Evolutionary conservation across 1,284 basidiomycete genomes (phyloP).

Genomic region (Naganishia sp.): DNA sequence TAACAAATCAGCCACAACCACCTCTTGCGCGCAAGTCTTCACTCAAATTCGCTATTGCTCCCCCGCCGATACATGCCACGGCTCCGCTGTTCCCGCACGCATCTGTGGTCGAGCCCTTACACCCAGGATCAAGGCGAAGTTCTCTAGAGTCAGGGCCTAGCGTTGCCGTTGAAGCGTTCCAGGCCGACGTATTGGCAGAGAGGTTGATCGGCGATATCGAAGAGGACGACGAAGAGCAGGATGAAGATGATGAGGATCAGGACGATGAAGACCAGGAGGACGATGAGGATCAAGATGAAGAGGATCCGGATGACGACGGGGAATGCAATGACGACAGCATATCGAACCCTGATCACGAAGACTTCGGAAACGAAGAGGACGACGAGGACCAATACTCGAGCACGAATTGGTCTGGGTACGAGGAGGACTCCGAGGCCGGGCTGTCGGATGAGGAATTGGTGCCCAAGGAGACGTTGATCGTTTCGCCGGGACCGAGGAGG

Average conservation of each 20-base stretch:
- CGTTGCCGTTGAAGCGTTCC: background rate
- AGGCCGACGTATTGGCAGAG: slow-evolving; percentile 9
- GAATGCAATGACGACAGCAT: slow-evolving; percentile 8
- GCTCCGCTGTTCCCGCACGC: background rate
- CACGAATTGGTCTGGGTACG: slow-evolving; percentile 26
- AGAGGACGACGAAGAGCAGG: slow-evolving; percentile 8
- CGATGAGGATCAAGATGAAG: slow-evolving; percentile 9
- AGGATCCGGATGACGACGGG: slow-evolving; percentile 4
- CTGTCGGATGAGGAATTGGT: slow-evolving; percentile 18
- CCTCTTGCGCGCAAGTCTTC: slow-evolving; percentile 4
- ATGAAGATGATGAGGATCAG: background rate
- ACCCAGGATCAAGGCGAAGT: slow-evolving; percentile 1
- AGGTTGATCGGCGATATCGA: slow-evolving; percentile 6
- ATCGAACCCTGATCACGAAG: slow-evolving; percentile 14
- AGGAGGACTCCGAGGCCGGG: slow-evolving; percentile 33
- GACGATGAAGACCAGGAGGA: slow-evolving; percentile 6
- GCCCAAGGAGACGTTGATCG: slow-evolving; percentile 20
- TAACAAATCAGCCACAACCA: background rate
- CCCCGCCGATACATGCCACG: background rate
- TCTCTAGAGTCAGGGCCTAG: background rate
- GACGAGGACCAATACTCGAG: slow-evolving; percentile 13
- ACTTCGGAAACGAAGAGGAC: slow-evolving; percentile 7
- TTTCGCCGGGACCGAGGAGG: background rate
- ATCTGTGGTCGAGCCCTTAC: background rate
- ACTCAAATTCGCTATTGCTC: slow-evolving; percentile 18